A percentile compares a stretch with the other conserved stretches of the same genome.
phyloP scores from a whole-genome alignment of 2,329 filamentous ascomycete genomes.

The Fulvia fulva region DNA sequence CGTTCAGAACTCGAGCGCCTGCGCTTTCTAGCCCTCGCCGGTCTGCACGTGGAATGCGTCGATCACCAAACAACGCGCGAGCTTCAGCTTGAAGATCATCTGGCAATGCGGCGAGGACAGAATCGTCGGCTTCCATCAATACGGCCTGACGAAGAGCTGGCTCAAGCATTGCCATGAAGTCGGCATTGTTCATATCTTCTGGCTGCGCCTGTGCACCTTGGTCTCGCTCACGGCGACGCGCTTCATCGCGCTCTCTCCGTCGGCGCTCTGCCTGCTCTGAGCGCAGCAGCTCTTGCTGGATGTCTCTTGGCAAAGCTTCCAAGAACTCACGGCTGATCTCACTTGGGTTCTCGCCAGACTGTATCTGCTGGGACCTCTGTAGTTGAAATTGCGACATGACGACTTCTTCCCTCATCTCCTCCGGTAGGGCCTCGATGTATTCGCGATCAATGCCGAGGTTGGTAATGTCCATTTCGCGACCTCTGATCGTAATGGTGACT shows the following conservation, averaged over 20 bases:
- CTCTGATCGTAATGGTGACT: constrained; percentile 77
- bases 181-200: constrained; percentile 86
- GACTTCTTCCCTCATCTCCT: constrained; percentile 93
- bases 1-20: constrained; percentile 16
- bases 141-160: constrained; percentile 80
- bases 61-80: constrained; percentile 60
- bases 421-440: constrained; percentile 93
- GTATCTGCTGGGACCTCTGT: constrained; percentile 71
- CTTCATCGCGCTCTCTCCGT: constrained; percentile 78
- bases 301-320: constrained; percentile 83
- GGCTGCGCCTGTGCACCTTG: constrained; percentile 49
- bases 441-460: constrained; percentile 90
- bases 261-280: constrained; percentile 87
- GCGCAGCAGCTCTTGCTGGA: constrained; percentile 84
- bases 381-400: constrained; percentile 85
- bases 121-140: constrained; percentile 85
- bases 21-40: constrained; percentile 17
- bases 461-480: constrained; percentile 87
- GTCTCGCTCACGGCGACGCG: constrained; percentile 58
- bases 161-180: constrained; percentile 86
- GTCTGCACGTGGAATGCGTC: constrained; percentile 25
- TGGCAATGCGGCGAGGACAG: constrained; percentile 77
- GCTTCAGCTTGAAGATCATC: constrained; percentile 84
- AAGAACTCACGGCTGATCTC: constrained; percentile 92
- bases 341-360: constrained; percentile 67